Base-by-base conservation (phyloP, 2,329 filamentous ascomycete species). In the Alternaria angustiovoidea region DNA sequence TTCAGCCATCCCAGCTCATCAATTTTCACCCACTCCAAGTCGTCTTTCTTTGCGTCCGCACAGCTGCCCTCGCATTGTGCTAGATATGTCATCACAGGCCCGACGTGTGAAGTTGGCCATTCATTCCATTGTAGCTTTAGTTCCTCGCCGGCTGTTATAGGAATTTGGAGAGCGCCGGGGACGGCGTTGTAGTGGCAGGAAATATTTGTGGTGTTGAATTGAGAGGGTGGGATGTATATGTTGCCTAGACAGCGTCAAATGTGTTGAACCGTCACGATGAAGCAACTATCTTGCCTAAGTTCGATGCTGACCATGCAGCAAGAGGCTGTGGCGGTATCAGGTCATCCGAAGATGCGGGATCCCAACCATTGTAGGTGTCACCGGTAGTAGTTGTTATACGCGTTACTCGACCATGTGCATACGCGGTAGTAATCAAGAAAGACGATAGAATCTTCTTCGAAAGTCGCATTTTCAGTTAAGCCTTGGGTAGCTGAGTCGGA, bases 91-190 rank as follows among this genome's bases (percentile, higher is more conserved):
- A 79, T 47, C 0, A 78, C 69, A 2, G 76, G 75, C 0, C 77
- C 76, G 28, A 74, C 68, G 14, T 36, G 32, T 1, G 32, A 36
- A 57, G 56, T 56, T 8, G 75, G 74, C 74, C 74, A 75, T 55
- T 68, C 66, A 1, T 85, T 87, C 86, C 86, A 88, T 44, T 80
- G 76, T 5, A 88, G 32, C 22, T 28, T 76, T 61, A 91, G 73
- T 9, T 81, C 81, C 64, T 80, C 79, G 54, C 89, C 89, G 6
- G 88, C 88, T 6, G 81, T 79, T 18, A 88, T 82, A 12, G 83
- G 77, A 18, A 85, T 84, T 62, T 83, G 81, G 43, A 81, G 77
- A 12, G 76, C 67, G 20, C 32, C 32, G 14, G 32, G 32, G 0
- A 36, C 1, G 32, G 32, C 32, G 0, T 36, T 36, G 32, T 36